Evolutionary conservation across 208 protist species (phyloP).

Genomic region (Wallacemonas sp.): DNA sequence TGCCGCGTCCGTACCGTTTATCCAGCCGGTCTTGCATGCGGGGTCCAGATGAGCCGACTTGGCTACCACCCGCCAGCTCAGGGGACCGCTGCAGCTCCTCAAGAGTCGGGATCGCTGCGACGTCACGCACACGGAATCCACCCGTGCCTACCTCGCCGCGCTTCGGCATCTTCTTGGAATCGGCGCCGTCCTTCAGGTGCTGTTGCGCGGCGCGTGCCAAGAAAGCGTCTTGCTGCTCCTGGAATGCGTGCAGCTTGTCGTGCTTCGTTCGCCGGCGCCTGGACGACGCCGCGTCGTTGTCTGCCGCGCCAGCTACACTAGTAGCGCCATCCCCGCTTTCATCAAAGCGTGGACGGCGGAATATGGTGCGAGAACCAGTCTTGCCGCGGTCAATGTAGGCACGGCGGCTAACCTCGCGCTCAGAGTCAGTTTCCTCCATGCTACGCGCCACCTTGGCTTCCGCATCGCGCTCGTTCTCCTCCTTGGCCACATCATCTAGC

Average conservation of each 20-base stretch:
- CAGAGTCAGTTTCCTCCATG: conserved; percentile 84
- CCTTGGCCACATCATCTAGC: conserved; percentile 74
- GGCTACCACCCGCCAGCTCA: conserved; percentile 43
- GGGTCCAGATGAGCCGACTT: conserved; percentile 22
- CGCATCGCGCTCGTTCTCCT: conserved; percentile 54
- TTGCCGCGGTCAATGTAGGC: conserved; percentile 89
- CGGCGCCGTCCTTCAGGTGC: conserved; percentile 33
- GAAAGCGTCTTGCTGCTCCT: conserved; percentile 76
- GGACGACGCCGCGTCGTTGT: conserved; percentile 30
- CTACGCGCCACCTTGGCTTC: conserved; percentile 66
- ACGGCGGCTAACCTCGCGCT: conserved; percentile 77
- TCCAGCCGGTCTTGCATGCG: conserved; percentile 50
- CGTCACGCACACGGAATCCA: conserved; percentile 53
- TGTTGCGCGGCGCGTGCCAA: conserved; percentile 24
- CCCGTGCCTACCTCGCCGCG: conserved; percentile 49
- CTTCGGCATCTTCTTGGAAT: conserved; percentile 19
- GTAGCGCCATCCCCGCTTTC: conserved; percentile 21
- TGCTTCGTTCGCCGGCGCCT: conserved; percentile 53
- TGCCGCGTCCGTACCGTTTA: conserved; percentile 53
- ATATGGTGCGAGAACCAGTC: conserved; percentile 72
- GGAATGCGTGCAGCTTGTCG: conserved; percentile 70
- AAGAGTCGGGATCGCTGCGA: conserved; percentile 39
- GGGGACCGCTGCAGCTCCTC: conserved; percentile 60
- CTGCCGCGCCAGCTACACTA: neutral
- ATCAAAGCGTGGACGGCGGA: conserved; percentile 57